Percentiles rank a stretch among this genome's conserved stretches.
phyloP scores from a whole-genome alignment of 179 eudicot genomes.

The Drosera spatulata region DNA sequence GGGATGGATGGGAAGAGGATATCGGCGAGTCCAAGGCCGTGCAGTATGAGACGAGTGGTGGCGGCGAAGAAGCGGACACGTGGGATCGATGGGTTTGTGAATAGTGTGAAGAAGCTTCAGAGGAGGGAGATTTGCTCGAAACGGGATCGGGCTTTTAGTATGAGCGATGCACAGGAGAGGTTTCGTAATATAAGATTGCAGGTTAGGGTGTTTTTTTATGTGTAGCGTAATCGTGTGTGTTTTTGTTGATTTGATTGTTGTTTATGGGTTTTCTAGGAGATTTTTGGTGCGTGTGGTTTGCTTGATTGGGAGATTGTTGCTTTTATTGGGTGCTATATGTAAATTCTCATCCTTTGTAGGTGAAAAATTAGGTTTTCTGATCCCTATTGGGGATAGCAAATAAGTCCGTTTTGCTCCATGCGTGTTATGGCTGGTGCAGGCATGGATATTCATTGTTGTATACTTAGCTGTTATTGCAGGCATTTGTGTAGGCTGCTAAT shows the following conservation, averaged over 20 bases:
- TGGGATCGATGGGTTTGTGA: conserved; percentile 55
- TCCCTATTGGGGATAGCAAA: background rate
- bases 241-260: background rate
- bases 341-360: no score
- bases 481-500: no score
- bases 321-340: no score
- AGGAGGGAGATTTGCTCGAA: conserved; percentile 80
- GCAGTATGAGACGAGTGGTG: conserved; percentile 50
- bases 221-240: background rate
- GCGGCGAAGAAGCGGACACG: conserved; percentile 71
- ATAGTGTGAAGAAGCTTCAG: conserved; percentile 75
- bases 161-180: conserved; percentile 74
- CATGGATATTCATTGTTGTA: no score
- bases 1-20: conserved; percentile 77
- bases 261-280: background rate
- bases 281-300: no score
- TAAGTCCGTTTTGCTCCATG: background rate
- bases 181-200: conserved; percentile 71
- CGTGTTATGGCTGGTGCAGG: background rate
- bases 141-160: conserved; percentile 53
- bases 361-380: background rate
- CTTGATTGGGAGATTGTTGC: no score
- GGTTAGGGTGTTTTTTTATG: conserved; percentile 22
- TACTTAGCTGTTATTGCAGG: no score
- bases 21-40: conserved; percentile 77